phyloP scores from a whole-genome alignment of 495 filamentous ascomycete species.

The Parathielavia hyrcaniae region DNA sequence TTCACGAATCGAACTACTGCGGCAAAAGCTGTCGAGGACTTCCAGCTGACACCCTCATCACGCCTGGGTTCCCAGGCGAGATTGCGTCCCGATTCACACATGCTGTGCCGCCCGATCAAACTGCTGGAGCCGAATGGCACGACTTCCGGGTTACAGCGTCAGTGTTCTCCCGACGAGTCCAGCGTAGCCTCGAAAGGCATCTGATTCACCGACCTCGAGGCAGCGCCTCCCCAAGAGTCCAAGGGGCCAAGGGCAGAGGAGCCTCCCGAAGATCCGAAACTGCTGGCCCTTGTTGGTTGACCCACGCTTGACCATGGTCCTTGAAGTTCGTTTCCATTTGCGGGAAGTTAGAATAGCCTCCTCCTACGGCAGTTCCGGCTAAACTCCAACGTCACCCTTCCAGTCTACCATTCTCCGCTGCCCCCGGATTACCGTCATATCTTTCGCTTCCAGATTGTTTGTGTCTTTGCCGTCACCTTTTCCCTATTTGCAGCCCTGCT shows the following conservation, averaged over 20 bases:
- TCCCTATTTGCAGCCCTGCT: constrained; percentile 7
- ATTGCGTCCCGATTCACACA: background rate
- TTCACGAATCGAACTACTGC: background rate
- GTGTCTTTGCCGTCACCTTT: background rate
- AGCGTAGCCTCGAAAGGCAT: background rate
- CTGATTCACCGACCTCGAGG: background rate
- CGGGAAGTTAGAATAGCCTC: constrained; percentile 7
- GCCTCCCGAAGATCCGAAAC: constrained; percentile 1
- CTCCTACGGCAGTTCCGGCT: constrained; percentile 16
- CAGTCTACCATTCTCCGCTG: constrained; percentile 15
- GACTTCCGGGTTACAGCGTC: too few species aligned
- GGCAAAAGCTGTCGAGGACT: background rate
- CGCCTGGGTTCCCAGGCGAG: background rate
- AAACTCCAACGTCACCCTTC: constrained; percentile 21
- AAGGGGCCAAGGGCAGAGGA: background rate
- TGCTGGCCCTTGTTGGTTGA: background rate
- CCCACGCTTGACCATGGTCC: constrained; percentile 14
- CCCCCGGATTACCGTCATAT: constrained; percentile 11
- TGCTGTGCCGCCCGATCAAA: too few species aligned
- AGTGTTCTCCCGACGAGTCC: too few species aligned
- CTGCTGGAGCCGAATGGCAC: too few species aligned
- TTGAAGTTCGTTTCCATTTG: background rate
- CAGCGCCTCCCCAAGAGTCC: background rate
- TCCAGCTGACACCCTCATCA: background rate
- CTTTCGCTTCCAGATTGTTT: constrained; percentile 11